Evolutionary conservation across 176 grass and related monocot genomes (phyloP), one percentile per base, ranked within the genome.

Genomic region (Aegilops bicornis): DNA sequence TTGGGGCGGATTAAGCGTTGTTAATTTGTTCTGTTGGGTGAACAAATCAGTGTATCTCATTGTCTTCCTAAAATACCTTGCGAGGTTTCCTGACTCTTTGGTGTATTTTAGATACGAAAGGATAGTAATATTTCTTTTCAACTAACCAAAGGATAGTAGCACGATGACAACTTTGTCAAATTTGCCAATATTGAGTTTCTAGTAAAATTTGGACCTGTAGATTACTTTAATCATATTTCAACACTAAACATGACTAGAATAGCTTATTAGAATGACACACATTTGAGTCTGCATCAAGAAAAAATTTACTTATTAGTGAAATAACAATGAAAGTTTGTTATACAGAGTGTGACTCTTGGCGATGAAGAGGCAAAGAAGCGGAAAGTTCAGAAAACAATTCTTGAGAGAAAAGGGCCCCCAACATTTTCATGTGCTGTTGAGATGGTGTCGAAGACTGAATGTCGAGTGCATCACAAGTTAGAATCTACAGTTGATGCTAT

Each of bases 351-450:
- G 50, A 98, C 97, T 47, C 97, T 98, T 72, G 94, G 97, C 40
- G 97, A 98, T 83, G 97, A 98, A 24, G 97, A 95, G 64, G 97
- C 97, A 37, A 94, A 89, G 87, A 98, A 87, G 84, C 87, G 97
- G 65, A 98, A 96, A 91, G 93, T 98, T n/a, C 97, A 96, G 74
- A 98, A 98, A 87, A 98, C 93, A 32, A 92, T 98, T 82, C 93
- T 98, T 8, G 97, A 98, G 79, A 94, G 96, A 87, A 96, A 98
- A 83, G 96, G 96, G 19, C 96, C 96, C 60, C 88, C 93, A 27
- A 94, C 96, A 90, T 98, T 98, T 92, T 94, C 86, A 54, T 98
- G 96, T 82, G 96, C 96, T 86, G 88, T 98, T 70, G 96, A 98
- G 93, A 94, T 98, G 85, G 92, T 94, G 76, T 98, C 96, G 0